A percentile compares a stretch with the other conserved stretches of the same genome.
Evolutionary conservation across 768 basidiomycete species (phyloP).

Genomic region (Leccinum boreale): DNA sequence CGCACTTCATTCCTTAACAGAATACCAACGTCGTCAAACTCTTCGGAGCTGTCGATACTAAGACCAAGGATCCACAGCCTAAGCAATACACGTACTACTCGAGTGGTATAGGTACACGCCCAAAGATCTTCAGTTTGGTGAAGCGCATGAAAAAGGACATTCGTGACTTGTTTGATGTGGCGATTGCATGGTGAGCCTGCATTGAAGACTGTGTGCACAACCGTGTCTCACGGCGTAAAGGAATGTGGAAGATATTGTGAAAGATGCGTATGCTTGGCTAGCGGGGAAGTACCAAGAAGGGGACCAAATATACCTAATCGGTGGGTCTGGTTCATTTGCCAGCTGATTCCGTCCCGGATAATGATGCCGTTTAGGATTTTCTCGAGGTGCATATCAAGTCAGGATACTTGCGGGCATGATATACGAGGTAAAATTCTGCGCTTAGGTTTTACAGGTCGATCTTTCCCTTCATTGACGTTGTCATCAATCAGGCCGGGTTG

Average conservation of each 20-base stretch:
- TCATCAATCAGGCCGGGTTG: constrained; percentile 29
- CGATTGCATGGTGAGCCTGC: constrained; percentile 32
- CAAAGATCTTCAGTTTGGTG: constrained; percentile 23
- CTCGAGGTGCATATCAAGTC: constrained; percentile 39
- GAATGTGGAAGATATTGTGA: constrained; percentile 33
- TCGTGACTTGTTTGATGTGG: constrained; percentile 29
- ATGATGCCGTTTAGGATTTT: constrained; percentile 30
- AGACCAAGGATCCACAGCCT: constrained; percentile 10
- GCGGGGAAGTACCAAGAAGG: background rate
- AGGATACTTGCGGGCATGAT: constrained; percentile 39
- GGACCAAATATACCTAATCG: background rate
- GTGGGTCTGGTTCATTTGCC: background rate
- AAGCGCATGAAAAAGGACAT: constrained; percentile 10
- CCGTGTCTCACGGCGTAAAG: constrained; percentile 11
- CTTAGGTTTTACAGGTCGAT: too few relatives aligned
- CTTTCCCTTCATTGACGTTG: background rate
- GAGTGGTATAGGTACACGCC: constrained; percentile 37
- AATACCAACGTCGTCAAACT: constrained; percentile 36
- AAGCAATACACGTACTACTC: constrained; percentile 34
- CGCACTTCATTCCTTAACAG: constrained; percentile 14
- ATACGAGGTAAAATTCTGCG: constrained; percentile 21
- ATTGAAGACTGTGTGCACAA: background rate
- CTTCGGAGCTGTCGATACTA: constrained; percentile 23
- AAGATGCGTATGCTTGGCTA: constrained; percentile 32
- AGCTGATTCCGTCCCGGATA: too few relatives aligned